Conservation (phyloP, 2,329 filamentous ascomycete genomes). For the Emmonsiellopsis sp. region DNA sequence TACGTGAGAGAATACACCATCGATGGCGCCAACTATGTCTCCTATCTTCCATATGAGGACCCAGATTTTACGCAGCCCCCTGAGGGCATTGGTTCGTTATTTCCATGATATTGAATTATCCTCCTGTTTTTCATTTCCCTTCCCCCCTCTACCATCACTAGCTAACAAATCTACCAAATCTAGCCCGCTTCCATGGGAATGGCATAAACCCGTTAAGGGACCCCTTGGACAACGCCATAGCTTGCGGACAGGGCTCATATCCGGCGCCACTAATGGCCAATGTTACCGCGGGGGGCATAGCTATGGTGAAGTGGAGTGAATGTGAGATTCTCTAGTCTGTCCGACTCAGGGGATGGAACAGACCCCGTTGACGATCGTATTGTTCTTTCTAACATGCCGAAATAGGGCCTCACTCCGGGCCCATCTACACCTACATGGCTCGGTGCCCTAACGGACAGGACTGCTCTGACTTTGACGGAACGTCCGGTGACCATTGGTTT, state of each 20-base stretch:
- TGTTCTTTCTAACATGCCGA: too few species aligned
- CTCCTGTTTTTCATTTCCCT: background rate
- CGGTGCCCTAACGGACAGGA: background rate
- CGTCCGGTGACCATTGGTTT: background rate
- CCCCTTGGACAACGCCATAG: background rate
- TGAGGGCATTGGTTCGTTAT: background rate
- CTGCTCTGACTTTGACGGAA: background rate
- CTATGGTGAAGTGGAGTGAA: background rate
- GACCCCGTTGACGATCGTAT: too few species aligned
- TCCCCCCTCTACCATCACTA: background rate
- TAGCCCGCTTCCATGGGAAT: background rate
- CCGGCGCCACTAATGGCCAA: background rate
- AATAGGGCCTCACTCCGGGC: background rate
- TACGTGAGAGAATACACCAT: background rate
- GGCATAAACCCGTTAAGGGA: background rate
- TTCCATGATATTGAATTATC: background rate
- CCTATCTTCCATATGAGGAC: background rate
- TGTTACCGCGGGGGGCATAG: background rate
- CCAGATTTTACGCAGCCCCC: background rate
- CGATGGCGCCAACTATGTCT: background rate
- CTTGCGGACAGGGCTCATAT: background rate
- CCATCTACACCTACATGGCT: slow-evolving; percentile 1
- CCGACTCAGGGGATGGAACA: too few species aligned
- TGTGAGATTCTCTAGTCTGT: background rate
- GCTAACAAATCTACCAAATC: background rate